Evolutionary conservation across 2,329 filamentous ascomycete species (phyloP).

Genomic region (Cladosporium sp.): DNA sequence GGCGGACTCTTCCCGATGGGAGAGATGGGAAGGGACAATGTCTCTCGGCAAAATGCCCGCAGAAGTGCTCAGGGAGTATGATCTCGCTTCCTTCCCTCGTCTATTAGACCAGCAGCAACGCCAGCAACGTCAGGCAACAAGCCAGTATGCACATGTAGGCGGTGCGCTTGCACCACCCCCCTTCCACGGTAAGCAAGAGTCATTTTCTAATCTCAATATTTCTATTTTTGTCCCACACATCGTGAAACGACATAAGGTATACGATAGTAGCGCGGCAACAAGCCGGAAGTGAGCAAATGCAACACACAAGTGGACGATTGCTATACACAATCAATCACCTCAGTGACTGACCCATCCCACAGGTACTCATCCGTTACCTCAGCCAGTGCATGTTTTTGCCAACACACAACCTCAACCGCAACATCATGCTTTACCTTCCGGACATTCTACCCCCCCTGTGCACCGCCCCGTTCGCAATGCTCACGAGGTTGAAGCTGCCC

Average conservation of each 20-base stretch:
- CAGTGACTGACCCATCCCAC: conserved; percentile 13
- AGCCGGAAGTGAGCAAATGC: background rate
- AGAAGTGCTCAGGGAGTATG: conserved; percentile 38
- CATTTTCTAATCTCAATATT: background rate
- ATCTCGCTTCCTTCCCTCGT: conserved; percentile 34
- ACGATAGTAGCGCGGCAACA: background rate
- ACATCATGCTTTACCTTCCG: conserved; percentile 22
- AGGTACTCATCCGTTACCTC: conserved; percentile 35
- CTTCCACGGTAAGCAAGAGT: conserved; percentile 19
- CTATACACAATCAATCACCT: background rate
- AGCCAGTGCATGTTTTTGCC: conserved; percentile 33
- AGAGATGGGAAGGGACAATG: conserved; percentile 64
- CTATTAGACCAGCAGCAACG: conserved; percentile 26
- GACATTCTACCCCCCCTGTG: conserved; percentile 28
- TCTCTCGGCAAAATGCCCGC: conserved; percentile 32
- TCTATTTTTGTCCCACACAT: background rate
- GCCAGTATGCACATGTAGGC: conserved; percentile 13
- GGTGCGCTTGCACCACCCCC: conserved; percentile 17
- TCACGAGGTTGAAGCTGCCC: conserved; percentile 65
- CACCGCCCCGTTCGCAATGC: conserved; percentile 54
- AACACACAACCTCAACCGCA: conserved; percentile 18
- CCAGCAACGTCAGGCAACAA: conserved; percentile 23
- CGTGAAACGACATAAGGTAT: background rate
- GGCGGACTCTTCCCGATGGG: conserved; percentile 69
- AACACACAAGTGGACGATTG: background rate